Conservation (phyloP, 495 filamentous ascomycete genomes). For the Clohesyomyces aquaticus region DNA sequence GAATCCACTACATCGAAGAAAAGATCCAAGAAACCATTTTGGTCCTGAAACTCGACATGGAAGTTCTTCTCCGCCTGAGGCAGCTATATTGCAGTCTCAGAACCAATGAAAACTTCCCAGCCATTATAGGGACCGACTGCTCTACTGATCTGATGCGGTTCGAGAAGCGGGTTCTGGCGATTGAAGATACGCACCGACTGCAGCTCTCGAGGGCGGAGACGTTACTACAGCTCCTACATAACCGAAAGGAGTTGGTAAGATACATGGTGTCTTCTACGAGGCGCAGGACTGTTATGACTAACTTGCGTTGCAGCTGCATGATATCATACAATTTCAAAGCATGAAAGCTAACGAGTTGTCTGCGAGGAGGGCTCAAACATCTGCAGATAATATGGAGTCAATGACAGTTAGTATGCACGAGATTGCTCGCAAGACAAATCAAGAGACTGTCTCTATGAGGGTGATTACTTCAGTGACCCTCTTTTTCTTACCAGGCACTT, state of each 20-base stretch:
- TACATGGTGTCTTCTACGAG: not conserved
- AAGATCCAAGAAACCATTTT: slow-evolving; percentile 48
- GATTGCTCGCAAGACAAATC: slow-evolving; percentile 35
- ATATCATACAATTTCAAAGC: slow-evolving; percentile 43
- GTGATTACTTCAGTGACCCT: slow-evolving; percentile 53
- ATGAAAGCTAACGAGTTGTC: slow-evolving; percentile 44
- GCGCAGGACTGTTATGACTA: not conserved
- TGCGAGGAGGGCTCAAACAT: slow-evolving; percentile 41
- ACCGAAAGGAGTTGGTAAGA: slow-evolving; percentile 43
- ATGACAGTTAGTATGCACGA: slow-evolving; percentile 43
- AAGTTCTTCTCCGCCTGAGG: slow-evolving; percentile 47
- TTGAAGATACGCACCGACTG: slow-evolving; percentile 43
- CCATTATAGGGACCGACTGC: slow-evolving; percentile 12
- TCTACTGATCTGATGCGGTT: slow-evolving; percentile 34
- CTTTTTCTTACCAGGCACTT: slow-evolving; percentile 53
- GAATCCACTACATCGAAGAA: slow-evolving; percentile 49
- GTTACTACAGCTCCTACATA: slow-evolving; percentile 38
- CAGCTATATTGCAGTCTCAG: slow-evolving; percentile 40
- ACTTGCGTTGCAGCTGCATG: slow-evolving; percentile 40
- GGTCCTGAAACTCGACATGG: slow-evolving; percentile 47
- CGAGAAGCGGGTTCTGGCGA: slow-evolving; percentile 30
- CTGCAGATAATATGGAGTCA: slow-evolving; percentile 44
- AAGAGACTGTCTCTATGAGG: slow-evolving; percentile 47
- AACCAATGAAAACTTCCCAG: slow-evolving; percentile 7
- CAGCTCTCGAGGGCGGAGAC: slow-evolving; percentile 41